phyloP scores from a whole-genome alignment of 106 monocot genomes.

The Allium fistulosum region DNA sequence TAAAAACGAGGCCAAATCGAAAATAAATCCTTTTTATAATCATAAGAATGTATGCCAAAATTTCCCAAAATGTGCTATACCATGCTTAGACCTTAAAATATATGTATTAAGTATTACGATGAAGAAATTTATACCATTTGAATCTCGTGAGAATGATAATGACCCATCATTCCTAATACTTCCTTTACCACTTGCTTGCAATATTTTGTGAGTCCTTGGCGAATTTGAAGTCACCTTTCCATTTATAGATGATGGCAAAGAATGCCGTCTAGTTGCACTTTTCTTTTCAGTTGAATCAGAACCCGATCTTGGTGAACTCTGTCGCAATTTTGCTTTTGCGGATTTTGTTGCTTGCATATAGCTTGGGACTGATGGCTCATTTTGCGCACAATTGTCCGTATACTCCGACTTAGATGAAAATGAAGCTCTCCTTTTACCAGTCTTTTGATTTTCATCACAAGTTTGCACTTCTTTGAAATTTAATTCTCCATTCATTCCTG shows the following conservation, averaged over 20 bases:
- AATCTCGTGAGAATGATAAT: constrained; percentile 50
- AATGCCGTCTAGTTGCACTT: constrained; percentile 62
- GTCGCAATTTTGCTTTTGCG: constrained; percentile 77
- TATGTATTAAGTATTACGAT: neutral
- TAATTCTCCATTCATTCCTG: constrained; percentile 21
- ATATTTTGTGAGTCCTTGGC: constrained; percentile 37
- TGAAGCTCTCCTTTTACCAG: constrained; percentile 63
- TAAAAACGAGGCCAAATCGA: too few species aligned
- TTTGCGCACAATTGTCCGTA: constrained; percentile 44
- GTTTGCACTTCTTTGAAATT: constrained; percentile 44
- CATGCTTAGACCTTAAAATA: neutral
- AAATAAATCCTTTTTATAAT: too few species aligned
- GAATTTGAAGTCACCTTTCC: constrained; percentile 56
- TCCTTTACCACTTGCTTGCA: constrained; percentile 32
- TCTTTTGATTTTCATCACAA: constrained; percentile 35
- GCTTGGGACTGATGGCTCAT: constrained; percentile 55
- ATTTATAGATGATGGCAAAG: constrained; percentile 58
- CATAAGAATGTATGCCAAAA: neutral
- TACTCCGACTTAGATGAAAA: constrained; percentile 55
- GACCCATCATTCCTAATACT: constrained; percentile 36
- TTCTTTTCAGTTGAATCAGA: constrained; percentile 62
- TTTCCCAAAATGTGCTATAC: neutral
- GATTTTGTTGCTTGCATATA: constrained; percentile 85
- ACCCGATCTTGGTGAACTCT: constrained; percentile 49
- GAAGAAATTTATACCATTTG: constrained; percentile 22